Base-by-base conservation (phyloP, 1,139 yeast species). In the Nematodospora anomalae region DNA sequence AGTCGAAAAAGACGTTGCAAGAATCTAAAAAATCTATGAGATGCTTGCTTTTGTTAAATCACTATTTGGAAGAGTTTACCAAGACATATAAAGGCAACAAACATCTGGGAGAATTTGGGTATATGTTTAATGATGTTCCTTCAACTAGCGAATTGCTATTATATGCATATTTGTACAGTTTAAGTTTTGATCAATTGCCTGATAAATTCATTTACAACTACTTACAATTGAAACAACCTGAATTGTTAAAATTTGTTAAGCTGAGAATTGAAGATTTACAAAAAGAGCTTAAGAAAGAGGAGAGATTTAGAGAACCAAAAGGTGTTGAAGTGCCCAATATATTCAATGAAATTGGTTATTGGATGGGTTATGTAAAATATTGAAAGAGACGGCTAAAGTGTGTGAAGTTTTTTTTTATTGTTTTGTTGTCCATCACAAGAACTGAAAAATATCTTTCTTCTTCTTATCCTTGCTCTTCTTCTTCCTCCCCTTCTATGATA, bases 21-120 rank as follows among this genome's bases (percentile, higher is more conserved):
- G 79, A 76, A 45, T 65, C 82, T 2, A 64, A 71, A 39, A 72
- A 74, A 38, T 71, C 79, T 23, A 62, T 81, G 56, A 67, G 64
- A 43, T 76, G 84, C 39, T 52, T 81, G 44, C 57, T 66, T 15
- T 53, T 69, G 18, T 55, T 76, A 14, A 63, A 65, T 28, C 56
- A 54, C 12, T 60, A 60, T 28, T 49, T 74, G 16, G 53, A 51
- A 3, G 53, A 57, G 4, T 47, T 73, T 4, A 34, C 47, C 47
- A 31, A 24, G 47, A 4, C 44, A 46, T 13, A 43, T 30, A 4
- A 42, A 30, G 15, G 6, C 15, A 28, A 14, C 26, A 24, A 20
- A 3, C 22, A 28, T 14, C 14, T 14, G 13, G 12, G 41, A 24
- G 22, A 25, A 10, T 37, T 34, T 36, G 42, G 40, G 12, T 30